phyloP scores from a whole-genome alignment of 1,284 basidiomycete species.

The Melampsora occidentalis region DNA sequence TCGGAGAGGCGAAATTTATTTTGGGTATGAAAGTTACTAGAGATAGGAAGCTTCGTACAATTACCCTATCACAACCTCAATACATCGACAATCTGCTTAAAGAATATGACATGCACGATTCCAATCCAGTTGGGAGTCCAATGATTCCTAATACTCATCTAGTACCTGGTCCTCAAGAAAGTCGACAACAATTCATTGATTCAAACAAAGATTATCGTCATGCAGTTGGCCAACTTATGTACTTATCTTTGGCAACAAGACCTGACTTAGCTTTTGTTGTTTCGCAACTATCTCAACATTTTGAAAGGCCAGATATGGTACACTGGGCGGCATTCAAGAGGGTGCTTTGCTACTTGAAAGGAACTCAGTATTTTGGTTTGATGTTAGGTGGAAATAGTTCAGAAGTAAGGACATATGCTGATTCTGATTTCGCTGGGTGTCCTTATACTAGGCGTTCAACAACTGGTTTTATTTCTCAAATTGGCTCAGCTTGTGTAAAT shows the following conservation, averaged over 20 bases:
- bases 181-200: not conserved
- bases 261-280: conserved; percentile 1
- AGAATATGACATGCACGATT: not conserved
- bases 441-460: not conserved
- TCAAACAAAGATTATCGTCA: not conserved
- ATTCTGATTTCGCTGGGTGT: not conserved
- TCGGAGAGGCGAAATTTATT: not conserved
- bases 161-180: not conserved
- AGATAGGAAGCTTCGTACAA: not conserved
- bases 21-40: not conserved
- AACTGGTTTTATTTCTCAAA: not conserved
- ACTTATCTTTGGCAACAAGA: not conserved
- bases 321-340: not conserved
- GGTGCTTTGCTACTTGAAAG: not conserved
- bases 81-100: not conserved
- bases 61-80: not conserved
- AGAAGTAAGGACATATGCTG: not conserved
- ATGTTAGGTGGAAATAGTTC: not conserved
- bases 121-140: not conserved
- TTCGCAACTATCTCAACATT: not conserved
- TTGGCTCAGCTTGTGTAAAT: not conserved
- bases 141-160: not conserved
- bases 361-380: not conserved
- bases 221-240: not conserved
- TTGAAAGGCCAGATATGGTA: not conserved